phyloP scores from a whole-genome alignment of 179 eudicot genomes.

The Carnegiea gigantea region DNA sequence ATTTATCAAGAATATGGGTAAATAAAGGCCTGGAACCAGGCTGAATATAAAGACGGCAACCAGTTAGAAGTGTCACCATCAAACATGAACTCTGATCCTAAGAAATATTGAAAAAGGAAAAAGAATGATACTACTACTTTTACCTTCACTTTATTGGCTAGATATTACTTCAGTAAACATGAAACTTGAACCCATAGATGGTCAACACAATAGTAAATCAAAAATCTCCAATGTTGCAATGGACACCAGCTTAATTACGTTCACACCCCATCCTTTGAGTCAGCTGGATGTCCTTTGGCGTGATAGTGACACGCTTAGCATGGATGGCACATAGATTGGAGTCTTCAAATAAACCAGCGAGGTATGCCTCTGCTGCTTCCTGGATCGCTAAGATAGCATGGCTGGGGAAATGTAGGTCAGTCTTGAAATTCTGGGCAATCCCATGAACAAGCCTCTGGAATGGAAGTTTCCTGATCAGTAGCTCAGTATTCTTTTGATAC shows the following conservation, averaged over 20 bases:
- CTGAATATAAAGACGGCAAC: not conserved
- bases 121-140: not conserved
- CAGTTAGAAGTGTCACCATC: not conserved
- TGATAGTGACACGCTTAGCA: constrained; percentile 15
- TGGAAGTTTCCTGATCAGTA: constrained; percentile 3
- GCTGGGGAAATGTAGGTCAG: not conserved
- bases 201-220: not conserved
- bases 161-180: not conserved
- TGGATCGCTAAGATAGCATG: constrained; percentile 10
- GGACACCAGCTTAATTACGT: not conserved
- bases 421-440: constrained; percentile 10
- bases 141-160: not conserved
- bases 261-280: constrained; percentile 8
- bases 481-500: constrained; percentile 4
- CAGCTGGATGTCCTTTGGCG: constrained; percentile 8
- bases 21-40: too few species aligned
- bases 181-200: not conserved
- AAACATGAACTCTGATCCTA: not conserved
- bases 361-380: constrained; percentile 5
- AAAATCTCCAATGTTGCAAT: too few species aligned
- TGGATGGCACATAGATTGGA: constrained; percentile 8
- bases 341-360: constrained; percentile 9
- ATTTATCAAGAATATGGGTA: not conserved
- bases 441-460: not conserved
- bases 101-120: not conserved